Evolutionary conservation across 371 early-diverging fungal genomes (phyloP).

Genomic region (Rhizopus arrhizus): DNA sequence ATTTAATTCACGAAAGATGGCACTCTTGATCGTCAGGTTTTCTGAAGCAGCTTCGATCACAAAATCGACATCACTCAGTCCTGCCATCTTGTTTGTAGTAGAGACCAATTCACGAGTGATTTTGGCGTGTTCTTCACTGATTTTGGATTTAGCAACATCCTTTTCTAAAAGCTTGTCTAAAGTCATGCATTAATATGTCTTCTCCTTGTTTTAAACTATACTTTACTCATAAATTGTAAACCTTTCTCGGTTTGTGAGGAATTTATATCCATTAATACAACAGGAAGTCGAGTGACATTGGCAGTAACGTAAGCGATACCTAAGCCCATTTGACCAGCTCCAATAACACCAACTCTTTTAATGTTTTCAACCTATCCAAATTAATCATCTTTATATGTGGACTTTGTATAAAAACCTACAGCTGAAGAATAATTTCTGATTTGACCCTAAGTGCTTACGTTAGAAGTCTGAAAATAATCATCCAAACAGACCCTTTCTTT

Average conservation of each 20-base stretch:
- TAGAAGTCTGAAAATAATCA: too few relatives aligned
- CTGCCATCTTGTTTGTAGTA: conserved; percentile 61
- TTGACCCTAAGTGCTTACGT: not conserved
- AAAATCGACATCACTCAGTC: conserved; percentile 73
- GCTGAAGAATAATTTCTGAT: conserved; percentile 8
- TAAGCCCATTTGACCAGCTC: conserved; percentile 89
- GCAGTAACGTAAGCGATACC: conserved; percentile 97
- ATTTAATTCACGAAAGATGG: conserved; percentile 81
- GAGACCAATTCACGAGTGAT: conserved; percentile 68
- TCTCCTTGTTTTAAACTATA: conserved; percentile 2
- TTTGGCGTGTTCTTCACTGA: conserved; percentile 78
- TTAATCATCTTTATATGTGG: not conserved
- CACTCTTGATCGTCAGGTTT: conserved; percentile 83
- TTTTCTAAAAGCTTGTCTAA: conserved; percentile 84
- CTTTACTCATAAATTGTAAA: conserved; percentile 76
- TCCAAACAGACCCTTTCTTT: too few relatives aligned
- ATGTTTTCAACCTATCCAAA: conserved; percentile 38
- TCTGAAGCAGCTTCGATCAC: conserved; percentile 96
- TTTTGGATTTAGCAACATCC: conserved; percentile 85
- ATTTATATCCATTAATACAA: conserved; percentile 83
- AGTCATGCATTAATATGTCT: not conserved
- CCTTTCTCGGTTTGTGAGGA: conserved; percentile 82
- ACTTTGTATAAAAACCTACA: not conserved
- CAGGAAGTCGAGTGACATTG: conserved; percentile 76
- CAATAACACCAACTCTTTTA: conserved; percentile 74